Evolutionary conservation across 371 early-diverging fungal species (phyloP).

Genomic region (Coemansia linderi): DNA sequence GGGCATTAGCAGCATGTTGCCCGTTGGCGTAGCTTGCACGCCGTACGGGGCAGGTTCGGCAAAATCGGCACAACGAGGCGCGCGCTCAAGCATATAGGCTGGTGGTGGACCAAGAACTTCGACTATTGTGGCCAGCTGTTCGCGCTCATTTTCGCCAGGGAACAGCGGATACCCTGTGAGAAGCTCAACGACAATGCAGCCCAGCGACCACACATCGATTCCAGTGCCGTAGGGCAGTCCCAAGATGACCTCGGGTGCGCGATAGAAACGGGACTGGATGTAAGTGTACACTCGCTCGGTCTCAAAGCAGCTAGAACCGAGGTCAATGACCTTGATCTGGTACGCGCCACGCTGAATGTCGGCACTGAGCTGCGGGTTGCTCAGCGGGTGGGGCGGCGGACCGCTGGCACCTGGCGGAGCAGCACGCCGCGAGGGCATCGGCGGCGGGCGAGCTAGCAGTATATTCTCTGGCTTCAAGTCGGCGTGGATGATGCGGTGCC

Average conservation of each 20-base stretch:
- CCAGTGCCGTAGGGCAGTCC: conserved; percentile 86
- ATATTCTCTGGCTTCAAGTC: conserved; percentile 98
- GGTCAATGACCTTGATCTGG: conserved; percentile 97
- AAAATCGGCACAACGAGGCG: conserved; percentile 79
- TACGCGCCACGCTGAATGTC: conserved; percentile 55
- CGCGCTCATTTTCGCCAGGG: conserved; percentile 95
- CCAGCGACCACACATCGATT: conserved; percentile 99
- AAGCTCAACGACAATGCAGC: conserved; percentile 98
- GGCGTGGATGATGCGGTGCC: conserved; percentile 91
- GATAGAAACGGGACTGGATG: conserved; percentile 96
- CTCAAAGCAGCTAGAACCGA: conserved; percentile 92
- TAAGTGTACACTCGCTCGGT: conserved; percentile 92
- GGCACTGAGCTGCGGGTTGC: conserved; percentile 32
- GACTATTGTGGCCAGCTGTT: conserved; percentile 92
- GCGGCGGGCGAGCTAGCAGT: conserved; percentile 69
- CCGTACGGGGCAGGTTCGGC: conserved; percentile 62
- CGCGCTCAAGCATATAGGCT: conserved; percentile 71
- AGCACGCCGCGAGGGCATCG: conserved; percentile 55
- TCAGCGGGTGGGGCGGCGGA: conserved; percentile 38
- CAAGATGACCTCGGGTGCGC: conserved; percentile 95
- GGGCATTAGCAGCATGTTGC: conserved; percentile 39
- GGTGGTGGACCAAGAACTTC: conserved; percentile 87
- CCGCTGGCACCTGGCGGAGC: conserved; percentile 55
- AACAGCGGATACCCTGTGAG: conserved; percentile 91
- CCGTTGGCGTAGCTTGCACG: conserved; percentile 24